These are phyloP conservation scores for Cerrena zonata DNA, from an alignment of 1,284 basidiomycete species.

Conservation along the genomic window DNA sequence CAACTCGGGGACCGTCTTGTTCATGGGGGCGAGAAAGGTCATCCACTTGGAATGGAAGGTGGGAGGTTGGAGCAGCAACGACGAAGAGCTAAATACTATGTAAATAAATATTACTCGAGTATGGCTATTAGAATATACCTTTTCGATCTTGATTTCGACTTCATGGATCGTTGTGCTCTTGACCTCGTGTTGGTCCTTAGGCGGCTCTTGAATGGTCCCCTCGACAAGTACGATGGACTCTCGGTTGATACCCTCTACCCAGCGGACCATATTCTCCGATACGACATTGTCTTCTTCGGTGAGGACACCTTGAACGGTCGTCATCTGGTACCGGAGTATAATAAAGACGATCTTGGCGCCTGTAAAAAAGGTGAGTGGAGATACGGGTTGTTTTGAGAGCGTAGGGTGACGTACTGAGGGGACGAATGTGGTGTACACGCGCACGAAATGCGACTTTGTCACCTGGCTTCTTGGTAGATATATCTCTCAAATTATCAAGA, in stretches of 20 bases:
- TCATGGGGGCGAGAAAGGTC: conserved; percentile 33
- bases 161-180: conserved; percentile 47
- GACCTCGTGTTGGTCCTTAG: conserved; percentile 50
- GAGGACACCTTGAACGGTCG: conserved; percentile 61
- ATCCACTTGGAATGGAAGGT: conserved; percentile 33
- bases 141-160: conserved; percentile 53
- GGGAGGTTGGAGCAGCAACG: conserved; percentile 46
- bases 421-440: conserved; percentile 57
- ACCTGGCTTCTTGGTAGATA: conserved; percentile 34
- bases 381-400: background rate
- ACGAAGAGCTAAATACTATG: conserved; percentile 32
- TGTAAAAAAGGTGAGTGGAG: conserved; percentile 7
- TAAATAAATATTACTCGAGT: conserved; percentile 20
- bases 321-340: conserved; percentile 53
- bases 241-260: conserved; percentile 47
- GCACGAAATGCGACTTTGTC: conserved; percentile 53
- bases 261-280: conserved; percentile 69
- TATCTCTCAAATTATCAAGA: conserved; percentile 13
- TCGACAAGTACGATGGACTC: conserved; percentile 65
- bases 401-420: conserved; percentile 36
- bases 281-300: conserved; percentile 48
- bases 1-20: conserved; percentile 26
- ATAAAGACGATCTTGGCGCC: conserved; percentile 60
- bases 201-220: conserved; percentile 34
- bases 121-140: conserved; percentile 35